Base-by-base conservation (phyloP, 257 asterid genomes). In the Gentiana dahurica region DNA sequence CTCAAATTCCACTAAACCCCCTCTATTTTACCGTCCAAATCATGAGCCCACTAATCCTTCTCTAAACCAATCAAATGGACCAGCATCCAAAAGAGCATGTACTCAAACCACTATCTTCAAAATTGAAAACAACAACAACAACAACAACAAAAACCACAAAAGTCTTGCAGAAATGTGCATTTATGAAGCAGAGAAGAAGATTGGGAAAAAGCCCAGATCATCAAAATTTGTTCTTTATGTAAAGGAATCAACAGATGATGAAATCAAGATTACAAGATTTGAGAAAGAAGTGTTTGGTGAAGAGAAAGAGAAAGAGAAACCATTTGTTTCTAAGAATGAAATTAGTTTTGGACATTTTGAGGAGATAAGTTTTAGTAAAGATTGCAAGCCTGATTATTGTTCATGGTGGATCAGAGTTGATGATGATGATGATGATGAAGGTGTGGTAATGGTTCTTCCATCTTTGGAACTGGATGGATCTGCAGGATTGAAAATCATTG, bases 321-420 rank as follows among this genome's bases (percentile, higher is more conserved):
- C 65, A 41, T 51, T 12, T 39, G 53, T 1, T 12, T 15, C 49
- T 2, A 15, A 47, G 0, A 12, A 48, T 6, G 77, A 58, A 56
- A 44, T 76, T 55, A 51, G 24, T 3, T 52, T 55, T 54, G 66
- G 43, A 34, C 65, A 53, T 46, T 81, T 53, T 66, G 69, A 65
- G 8, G 57, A 46, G 12, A 52, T 76, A 11, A 67, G 84, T 34
- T 79, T 83, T 12, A 53, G 49, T 54, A 71, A 63, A 72, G 88
- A 74, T 49, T 73, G 66, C 33, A 65, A 68, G 60, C 67, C 82
- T 39, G 67, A 8, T 12, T 52, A 75, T 64, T 78, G 53, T 32
- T 75, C 94, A 2, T 71, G 81, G 46, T 83, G 94, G 95, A 68
- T 83, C 46, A 75, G 68, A 41, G 70, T 85, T 1, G 62, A 63